A percentile compares a stretch with the other conserved stretches of the same genome.
Conservation (phyloP, 257 asterid species). For the Gynochthodes officinalis region DNA sequence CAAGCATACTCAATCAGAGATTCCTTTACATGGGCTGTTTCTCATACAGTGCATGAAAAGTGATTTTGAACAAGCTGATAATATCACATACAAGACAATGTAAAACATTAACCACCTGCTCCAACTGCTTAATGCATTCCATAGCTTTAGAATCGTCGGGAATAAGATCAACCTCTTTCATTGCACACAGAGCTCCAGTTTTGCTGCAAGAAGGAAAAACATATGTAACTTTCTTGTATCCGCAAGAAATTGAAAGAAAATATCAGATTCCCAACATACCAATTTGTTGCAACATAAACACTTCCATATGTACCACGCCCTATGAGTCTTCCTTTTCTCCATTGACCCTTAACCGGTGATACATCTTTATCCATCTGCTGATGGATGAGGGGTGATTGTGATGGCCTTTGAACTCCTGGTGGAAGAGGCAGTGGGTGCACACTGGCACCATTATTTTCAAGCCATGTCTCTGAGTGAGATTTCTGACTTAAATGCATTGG, state of each 20-base stretch:
- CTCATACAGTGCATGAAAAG: neutral
- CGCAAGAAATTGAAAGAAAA: constrained; percentile 15
- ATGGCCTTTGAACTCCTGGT: constrained; percentile 47
- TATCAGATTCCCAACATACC: constrained; percentile 36
- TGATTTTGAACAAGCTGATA: constrained; percentile 1
- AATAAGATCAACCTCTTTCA: constrained; percentile 80
- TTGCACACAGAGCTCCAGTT: constrained; percentile 87
- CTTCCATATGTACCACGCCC: constrained; percentile 91
- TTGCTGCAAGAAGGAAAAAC: constrained; percentile 43
- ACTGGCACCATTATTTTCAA: constrained; percentile 35
- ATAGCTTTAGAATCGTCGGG: constrained; percentile 65
- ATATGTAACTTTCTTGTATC: constrained; percentile 1
- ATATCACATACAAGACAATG: constrained; percentile 2
- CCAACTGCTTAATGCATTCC: constrained; percentile 73
- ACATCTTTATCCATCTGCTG: constrained; percentile 42
- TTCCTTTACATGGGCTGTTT: neutral
- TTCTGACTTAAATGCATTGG: constrained; percentile 29
- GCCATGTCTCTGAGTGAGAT: constrained; percentile 44
- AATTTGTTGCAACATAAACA: constrained; percentile 74
- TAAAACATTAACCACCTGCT: constrained; percentile 57
- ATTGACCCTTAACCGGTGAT: constrained; percentile 55
- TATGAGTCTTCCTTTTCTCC: constrained; percentile 69
- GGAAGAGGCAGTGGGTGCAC: constrained; percentile 83
- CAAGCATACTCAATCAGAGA: neutral
- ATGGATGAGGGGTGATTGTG: constrained; percentile 28